Evolutionary conservation across 2,329 filamentous ascomycete genomes (phyloP), one percentile per base, ranked within the genome.

Genomic region (Fusarium praegraminearum): DNA sequence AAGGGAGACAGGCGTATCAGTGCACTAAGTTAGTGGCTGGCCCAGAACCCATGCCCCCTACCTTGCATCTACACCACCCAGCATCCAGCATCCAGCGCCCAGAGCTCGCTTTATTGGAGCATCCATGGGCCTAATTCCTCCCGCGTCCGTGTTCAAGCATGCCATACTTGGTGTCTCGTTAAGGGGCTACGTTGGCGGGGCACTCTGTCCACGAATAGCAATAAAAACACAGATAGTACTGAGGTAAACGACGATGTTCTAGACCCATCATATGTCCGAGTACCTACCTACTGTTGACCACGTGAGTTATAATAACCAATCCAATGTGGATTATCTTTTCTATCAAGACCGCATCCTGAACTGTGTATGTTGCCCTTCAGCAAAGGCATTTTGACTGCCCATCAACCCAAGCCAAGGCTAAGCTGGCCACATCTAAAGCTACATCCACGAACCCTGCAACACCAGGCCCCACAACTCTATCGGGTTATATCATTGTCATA

Each of bases 1-100:
- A 62, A 74, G 70, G 61, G 60, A 62, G 65, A 62, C 54, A 61
- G 65, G 59, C 54, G 36, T 67, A 65, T 51, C 38, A 62, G 54
- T 52, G 38, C 56, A 58, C 61, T 9, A 30, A 45, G 22, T 35
- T 70, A 64, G 54, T 56, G 65, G 41, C 36, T 50, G n/a, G 45
- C 45, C 41, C 38, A 40, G 54, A 68, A 18, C 32, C 46, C 59
- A 51, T 60, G 45, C 50, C 58, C 57, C 50, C 57, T 65, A 51
- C 33, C 51, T 55, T 49, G 24, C 38, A 45, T 40, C 35, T 65
- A 61, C 63, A 69, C 55, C 65, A 69, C 66, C 69, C 55, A 69
- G 55, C 62, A 51, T 44, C 28, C 28, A 30, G 28, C 10, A 22
- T 22, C 44, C 66, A 62, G 44, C 47, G 47, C 65, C 40, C 44